Evolutionary conservation across 1,139 yeast genomes (phyloP).

Genomic region (Saccharomyces hybrid): DNA sequence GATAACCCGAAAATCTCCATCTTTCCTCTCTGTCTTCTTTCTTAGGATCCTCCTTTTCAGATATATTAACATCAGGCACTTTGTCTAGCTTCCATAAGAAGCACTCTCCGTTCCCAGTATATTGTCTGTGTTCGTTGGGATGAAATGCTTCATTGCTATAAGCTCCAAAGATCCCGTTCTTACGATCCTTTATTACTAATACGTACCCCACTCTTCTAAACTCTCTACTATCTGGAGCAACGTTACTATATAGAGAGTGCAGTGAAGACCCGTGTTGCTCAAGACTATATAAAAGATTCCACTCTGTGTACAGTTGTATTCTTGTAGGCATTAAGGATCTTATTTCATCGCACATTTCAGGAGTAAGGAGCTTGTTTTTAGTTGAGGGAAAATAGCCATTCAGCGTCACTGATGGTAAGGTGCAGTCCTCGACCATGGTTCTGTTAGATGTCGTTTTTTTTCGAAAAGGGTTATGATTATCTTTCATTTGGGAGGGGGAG

Average conservation of each 20-base stretch:
- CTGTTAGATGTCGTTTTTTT: background rate
- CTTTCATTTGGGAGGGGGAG: background rate
- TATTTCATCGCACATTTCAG: conserved; percentile 64
- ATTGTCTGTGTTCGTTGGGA: conserved; percentile 63
- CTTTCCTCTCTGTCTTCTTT: conserved; percentile 10
- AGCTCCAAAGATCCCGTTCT: conserved; percentile 69
- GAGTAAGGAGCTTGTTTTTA: conserved; percentile 47
- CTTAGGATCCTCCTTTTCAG: conserved; percentile 9
- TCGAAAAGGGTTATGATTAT: background rate
- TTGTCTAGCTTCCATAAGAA: conserved; percentile 73
- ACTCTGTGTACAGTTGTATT: conserved; percentile 63
- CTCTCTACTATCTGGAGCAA: conserved; percentile 31
- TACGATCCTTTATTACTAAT: conserved; percentile 55
- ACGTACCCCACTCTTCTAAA: conserved; percentile 53
- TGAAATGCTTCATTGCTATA: conserved; percentile 68
- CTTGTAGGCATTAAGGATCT: conserved; percentile 69
- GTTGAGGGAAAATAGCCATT: conserved; percentile 55
- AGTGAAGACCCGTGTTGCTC: conserved; percentile 91
- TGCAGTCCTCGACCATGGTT: conserved; percentile 21
- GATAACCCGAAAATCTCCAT: conserved; percentile 66
- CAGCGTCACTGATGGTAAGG: conserved; percentile 42
- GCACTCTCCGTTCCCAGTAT: conserved; percentile 92
- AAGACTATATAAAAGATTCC: conserved; percentile 73
- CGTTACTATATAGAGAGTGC: conserved; percentile 54
- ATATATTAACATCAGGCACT: conserved; percentile 20